These are phyloP conservation scores for Pythium sukuiense DNA, from an alignment of 352 stramenopile species.

Conservation along the genomic window DNA sequence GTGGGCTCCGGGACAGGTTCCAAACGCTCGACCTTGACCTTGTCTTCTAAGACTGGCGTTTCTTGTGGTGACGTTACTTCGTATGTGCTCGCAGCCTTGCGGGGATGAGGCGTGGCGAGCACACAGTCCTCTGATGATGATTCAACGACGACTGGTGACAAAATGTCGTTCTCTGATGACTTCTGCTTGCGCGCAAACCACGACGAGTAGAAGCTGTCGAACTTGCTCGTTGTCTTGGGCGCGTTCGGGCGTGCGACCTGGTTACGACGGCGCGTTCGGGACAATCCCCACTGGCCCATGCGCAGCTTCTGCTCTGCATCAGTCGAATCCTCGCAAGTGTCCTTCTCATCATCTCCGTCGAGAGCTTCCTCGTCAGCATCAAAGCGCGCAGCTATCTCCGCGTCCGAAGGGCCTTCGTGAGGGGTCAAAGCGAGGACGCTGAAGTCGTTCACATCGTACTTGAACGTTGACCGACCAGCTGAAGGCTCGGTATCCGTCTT, in stretches of 20 bases:
- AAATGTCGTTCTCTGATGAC: not conserved
- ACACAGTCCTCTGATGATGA: slow-evolving; percentile 3
- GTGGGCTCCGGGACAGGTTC: slow-evolving; percentile 22
- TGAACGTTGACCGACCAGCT: not conserved
- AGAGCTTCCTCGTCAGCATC: slow-evolving; percentile 32
- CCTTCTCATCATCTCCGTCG: slow-evolving; percentile 26
- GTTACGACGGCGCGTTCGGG: slow-evolving; percentile 40
- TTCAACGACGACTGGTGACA: slow-evolving; percentile 6
- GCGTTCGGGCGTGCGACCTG: slow-evolving; percentile 45
- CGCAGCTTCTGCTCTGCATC: slow-evolving; percentile 49
- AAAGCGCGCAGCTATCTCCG: slow-evolving; percentile 8
- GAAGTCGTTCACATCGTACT: slow-evolving; percentile 11
- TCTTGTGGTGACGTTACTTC: too few relatives aligned
- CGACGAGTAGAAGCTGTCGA: slow-evolving; percentile 74
- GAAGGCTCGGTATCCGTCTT: slow-evolving; percentile 11
- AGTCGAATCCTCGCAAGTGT: slow-evolving; percentile 18
- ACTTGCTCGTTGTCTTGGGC: slow-evolving; percentile 45
- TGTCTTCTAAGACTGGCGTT: not conserved
- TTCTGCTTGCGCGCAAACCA: slow-evolving; percentile 67
- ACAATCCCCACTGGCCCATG: slow-evolving; percentile 76
- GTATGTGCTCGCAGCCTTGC: not conserved
- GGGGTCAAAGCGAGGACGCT: slow-evolving; percentile 24
- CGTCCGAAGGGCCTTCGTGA: not conserved
- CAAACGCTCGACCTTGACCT: not conserved
- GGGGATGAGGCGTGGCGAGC: slow-evolving; percentile 13